Evolutionary conservation across 345 rosid species (phyloP), one percentile per base, ranked within the genome.

Genomic region (Noccaea bulbosa): DNA sequence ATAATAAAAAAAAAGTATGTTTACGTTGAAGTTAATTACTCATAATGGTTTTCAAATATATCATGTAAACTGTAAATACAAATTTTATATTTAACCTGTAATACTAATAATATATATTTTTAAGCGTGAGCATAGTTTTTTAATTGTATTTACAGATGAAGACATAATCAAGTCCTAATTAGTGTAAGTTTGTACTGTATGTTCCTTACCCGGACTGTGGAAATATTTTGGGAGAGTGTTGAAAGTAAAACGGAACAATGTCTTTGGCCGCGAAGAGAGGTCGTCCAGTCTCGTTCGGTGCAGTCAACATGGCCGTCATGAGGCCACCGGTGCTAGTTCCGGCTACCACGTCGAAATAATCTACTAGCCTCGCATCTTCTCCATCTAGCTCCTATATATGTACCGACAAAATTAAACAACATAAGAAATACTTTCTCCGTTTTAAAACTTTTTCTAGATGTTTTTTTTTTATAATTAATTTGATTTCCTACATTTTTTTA

Each of bases 261-360:
- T 87, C 82, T 22, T 82, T 80, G 50, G 91, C 91, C 41, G 86
- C 80, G 5, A 55, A 81, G 0, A 62, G 50, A 17, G 91, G 90
- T n/a, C 86, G 90, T 8, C 82, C 66, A 6, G 73, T 39, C 38
- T 72, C 75, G 32, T 83, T 60, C 30, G 95, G 89, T 44, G 76
- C 85, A 2, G 89, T 52, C 43, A 87, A 69, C 92, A 87, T 84
- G 24, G 91, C 82, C 20, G 93, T 75, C 10, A 87, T 53, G 11
- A 90, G 87, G 44, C 90, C 96, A 22, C 91, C 93, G 22, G 93
- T 87, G 52, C 96, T 90, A 5, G 91, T 86, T 47, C 96, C 90
- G 9, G 93, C 66, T 1, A 90, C 73, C 59, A 87, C 87, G 48
- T 90, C 96, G 40, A 90, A 87, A 56, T 90, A 90, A 76, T 90